Evolutionary conservation across 495 filamentous ascomycete species (phyloP).

Genomic region (Mytilinidion resinicola): DNA sequence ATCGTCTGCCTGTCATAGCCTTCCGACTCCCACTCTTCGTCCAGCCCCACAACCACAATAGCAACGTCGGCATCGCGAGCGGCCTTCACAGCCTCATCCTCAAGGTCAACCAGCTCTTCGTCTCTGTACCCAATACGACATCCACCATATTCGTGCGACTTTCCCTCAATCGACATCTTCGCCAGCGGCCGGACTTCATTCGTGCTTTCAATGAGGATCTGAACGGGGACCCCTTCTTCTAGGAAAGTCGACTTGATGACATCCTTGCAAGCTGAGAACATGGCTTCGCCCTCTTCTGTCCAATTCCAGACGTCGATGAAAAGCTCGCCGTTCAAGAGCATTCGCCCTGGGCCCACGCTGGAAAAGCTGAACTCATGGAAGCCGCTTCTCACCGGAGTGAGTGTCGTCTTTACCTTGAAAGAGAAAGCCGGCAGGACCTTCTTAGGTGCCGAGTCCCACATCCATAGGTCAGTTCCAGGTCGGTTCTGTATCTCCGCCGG

Average conservation of each 20-base stretch:
- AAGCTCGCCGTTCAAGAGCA: conserved; percentile 36
- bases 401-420: conserved; percentile 49
- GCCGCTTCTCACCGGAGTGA: conserved; percentile 39
- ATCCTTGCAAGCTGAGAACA: conserved; percentile 60
- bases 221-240: conserved; percentile 55
- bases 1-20: conserved; percentile 79
- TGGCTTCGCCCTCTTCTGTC: conserved; percentile 55
- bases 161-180: conserved; percentile 53
- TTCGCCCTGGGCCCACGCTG: conserved; percentile 26
- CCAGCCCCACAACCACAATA: conserved; percentile 71
- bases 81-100: conserved; percentile 54
- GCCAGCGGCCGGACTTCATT: conserved; percentile 57
- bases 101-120: conserved; percentile 58
- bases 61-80: conserved; percentile 65
- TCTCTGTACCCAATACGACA: conserved; percentile 70
- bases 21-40: conserved; percentile 82
- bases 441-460: conserved; percentile 63
- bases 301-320: conserved; percentile 71
- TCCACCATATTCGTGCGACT: conserved; percentile 58
- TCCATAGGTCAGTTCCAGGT: conserved; percentile 57
- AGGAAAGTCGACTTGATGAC: conserved; percentile 48
- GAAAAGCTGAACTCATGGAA: conserved; percentile 30
- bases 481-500: conserved; percentile 49
- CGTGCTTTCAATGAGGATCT: conserved; percentile 44
- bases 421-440: conserved; percentile 56